Conservation (phyloP, 345 rosid genomes). For the Citrus trifoliata region DNA sequence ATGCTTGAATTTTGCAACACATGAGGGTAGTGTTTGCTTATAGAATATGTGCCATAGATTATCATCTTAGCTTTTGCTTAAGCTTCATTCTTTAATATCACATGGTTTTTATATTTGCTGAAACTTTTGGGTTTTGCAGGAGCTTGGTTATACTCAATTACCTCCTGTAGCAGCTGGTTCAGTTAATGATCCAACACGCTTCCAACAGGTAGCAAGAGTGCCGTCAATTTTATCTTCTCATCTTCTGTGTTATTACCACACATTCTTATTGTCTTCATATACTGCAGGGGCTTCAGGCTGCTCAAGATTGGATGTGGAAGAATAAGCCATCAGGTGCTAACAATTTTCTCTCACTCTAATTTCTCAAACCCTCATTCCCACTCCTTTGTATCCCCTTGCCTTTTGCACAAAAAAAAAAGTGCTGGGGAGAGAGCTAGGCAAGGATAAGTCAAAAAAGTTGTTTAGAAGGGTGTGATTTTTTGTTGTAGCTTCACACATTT, state of each 20-base stretch:
- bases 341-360: conserved; percentile 13
- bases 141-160: conserved; percentile 54
- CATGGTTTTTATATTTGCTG: background rate
- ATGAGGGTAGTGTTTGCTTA: background rate
- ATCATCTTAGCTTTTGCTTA: background rate
- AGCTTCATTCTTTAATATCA: background rate
- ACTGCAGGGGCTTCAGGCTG: conserved; percentile 50
- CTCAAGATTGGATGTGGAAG: conserved; percentile 76
- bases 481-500: background rate
- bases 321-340: conserved; percentile 66
- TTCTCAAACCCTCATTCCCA: background rate
- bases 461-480: background rate
- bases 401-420: background rate
- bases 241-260: background rate
- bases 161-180: conserved; percentile 46
- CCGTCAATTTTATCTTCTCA: background rate
- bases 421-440: background rate
- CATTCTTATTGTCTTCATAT: conserved; percentile 8
- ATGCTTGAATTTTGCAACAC: background rate
- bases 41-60: background rate
- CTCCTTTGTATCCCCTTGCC: no score
- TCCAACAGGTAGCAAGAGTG: conserved; percentile 55
- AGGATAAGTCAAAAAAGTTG: background rate
- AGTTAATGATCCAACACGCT: conserved; percentile 45
- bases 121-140: conserved; percentile 38